Conservation (phyloP, 2,329 filamentous ascomycete species). For the Scleromitrula shiraiana region DNA sequence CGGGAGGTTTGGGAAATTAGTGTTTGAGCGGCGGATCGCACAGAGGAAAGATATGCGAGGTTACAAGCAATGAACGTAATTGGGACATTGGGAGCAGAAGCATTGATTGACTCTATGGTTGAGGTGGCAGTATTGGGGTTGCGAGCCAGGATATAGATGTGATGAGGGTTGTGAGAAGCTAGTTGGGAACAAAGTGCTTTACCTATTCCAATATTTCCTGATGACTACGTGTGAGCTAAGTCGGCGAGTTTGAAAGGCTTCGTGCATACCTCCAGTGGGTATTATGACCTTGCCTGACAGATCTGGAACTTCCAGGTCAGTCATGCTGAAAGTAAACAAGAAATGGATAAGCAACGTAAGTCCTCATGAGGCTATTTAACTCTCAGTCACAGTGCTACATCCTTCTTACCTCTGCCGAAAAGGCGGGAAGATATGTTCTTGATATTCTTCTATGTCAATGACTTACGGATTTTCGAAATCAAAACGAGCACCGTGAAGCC, state of each 20-base stretch:
- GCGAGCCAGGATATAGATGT: constrained; percentile 33
- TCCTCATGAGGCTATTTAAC: too few relatives aligned
- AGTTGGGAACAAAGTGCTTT: not conserved
- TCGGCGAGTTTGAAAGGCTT: too few relatives aligned
- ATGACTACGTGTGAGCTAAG: too few relatives aligned
- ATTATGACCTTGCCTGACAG: not conserved
- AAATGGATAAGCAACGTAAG: not conserved
- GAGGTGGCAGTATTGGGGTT: constrained; percentile 31
- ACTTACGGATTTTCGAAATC: too few relatives aligned
- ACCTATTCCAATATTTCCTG: not conserved
- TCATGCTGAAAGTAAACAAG: not conserved
- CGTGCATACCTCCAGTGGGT: not conserved
- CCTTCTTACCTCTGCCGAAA: too few relatives aligned
- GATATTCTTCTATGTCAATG: too few relatives aligned
- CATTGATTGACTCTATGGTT: constrained; percentile 33
- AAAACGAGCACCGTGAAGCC: too few relatives aligned
- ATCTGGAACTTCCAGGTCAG: not conserved
- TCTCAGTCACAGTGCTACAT: too few relatives aligned
- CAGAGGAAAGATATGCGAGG: constrained; percentile 36
- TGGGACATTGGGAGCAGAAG: constrained; percentile 15
- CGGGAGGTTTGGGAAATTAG: constrained; percentile 30
- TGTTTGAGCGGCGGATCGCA: constrained; percentile 32
- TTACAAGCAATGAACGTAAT: constrained; percentile 36
- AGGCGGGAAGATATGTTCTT: too few relatives aligned
- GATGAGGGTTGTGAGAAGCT: constrained; percentile 30